Evolutionary conservation across 2,329 filamentous ascomycete species (phyloP).

Genomic region (Monilinia polystroma): DNA sequence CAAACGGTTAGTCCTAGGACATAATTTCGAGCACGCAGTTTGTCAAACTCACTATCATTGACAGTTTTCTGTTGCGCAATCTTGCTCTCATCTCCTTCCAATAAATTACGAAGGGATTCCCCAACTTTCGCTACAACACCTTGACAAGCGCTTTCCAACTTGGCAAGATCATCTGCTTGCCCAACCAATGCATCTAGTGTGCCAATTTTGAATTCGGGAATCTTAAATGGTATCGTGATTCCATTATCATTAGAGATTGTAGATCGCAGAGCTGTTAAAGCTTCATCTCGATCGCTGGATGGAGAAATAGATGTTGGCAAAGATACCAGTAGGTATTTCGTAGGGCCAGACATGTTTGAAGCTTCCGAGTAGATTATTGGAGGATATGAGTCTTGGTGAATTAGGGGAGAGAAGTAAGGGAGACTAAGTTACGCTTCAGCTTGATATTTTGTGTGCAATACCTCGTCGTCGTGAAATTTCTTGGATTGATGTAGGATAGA

Average conservation of each 20-base stretch:
- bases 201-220: constrained; percentile 97
- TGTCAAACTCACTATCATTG: constrained; percentile 68
- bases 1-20: constrained; percentile 24
- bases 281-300: constrained; percentile 76
- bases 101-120: constrained; percentile 38
- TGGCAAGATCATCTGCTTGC: constrained; percentile 91
- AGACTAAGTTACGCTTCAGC: neutral
- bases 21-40: neutral
- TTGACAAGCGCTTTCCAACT: constrained; percentile 79
- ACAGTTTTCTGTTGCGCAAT: constrained; percentile 80
- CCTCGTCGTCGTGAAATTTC: neutral
- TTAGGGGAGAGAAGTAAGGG: neutral
- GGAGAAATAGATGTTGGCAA: constrained; percentile 85
- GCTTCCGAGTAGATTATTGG: constrained; percentile 7
- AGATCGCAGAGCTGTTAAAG: constrained; percentile 70
- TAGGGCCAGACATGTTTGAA: constrained; percentile 35
- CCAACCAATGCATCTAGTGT: constrained; percentile 93
- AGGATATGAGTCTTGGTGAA: neutral
- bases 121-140: constrained; percentile 79
- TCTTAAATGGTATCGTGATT: constrained; percentile 71
- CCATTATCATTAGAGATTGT: constrained; percentile 74
- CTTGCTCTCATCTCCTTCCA: constrained; percentile 42
- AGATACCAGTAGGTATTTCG: constrained; percentile 83
- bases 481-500: constrained; percentile 7
- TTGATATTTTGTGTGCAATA: neutral